Base-by-base conservation (phyloP, 371 early-diverging fungal species). In the Mucor indicus region DNA sequence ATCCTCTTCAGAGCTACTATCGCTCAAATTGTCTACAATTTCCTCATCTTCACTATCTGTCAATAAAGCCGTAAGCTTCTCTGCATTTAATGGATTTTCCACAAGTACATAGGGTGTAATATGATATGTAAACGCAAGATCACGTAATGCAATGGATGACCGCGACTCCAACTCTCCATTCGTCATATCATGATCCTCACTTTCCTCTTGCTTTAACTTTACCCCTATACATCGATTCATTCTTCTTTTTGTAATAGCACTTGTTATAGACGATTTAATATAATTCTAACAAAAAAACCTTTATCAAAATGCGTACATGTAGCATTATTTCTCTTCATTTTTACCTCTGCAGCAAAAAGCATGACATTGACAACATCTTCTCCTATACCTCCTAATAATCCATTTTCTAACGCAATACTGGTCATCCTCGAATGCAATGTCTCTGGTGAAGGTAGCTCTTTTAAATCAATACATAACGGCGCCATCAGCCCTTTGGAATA, bases 331-430 rank as follows among this genome's bases (percentile, higher is more conserved):
- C 12, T 29, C 12, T 29, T 31, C 1, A 13, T 12, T 13, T 13
- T 47, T 73, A 77, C 85, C 72, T 89, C 89, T 46, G 87, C 77
- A 2, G 86, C 85, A 55, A 85, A 84, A 17, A 86, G 45, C 77
- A 89, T 74, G 17, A 85, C 71, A 52, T 84, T 79, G 16, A 86
- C 82, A 5, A 78, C 67, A 27, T 85, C 85, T 23, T 82, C 79
- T 13, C 79, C 73, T 0, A 85, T 81, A 7, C 89, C 89, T 10
- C 80, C 83, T 22, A 81, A 37, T 37, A 89, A 58, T 1, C 88
- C 88, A 49, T 85, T 78, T 57, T 89, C 87, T 50, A 86, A 50
- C 4, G 88, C 86, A 22, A 86, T 75, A 4, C 84, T 80, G 5
- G 80, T 79, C 87, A 89, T 85, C 27, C 90, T 69, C n/a, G 84